Base-by-base conservation (phyloP, 73 alveolate genomes). In the Paramecium tetraurelia region DNA sequence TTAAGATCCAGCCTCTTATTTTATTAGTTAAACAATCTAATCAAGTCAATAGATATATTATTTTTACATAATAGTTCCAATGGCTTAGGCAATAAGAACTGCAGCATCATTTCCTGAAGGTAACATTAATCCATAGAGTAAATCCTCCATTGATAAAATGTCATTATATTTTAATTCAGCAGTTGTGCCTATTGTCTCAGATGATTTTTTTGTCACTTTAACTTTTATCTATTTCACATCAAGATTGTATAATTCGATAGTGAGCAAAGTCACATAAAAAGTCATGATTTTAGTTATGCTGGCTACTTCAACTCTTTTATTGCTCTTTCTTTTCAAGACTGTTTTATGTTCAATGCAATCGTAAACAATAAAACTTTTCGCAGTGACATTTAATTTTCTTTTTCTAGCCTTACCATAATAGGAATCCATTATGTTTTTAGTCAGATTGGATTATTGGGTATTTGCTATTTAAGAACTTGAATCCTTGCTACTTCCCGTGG, bases 71-170 rank as follows among this genome's bases (percentile, higher is more conserved):
- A 53, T 53, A 85, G 69, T 53, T 53, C 69, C 69, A 18, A 53
- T 53, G 3, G 35, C 69, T 53, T 96, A 95, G 10, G 98, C 98
- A 35, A 96, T 77, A 29, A 89, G 59, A 5, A 93, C 86, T 5
- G 98, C 98, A 12, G 99, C 98, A 75, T 96, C 99, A 58, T 96
- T 96, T 6, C 99, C 99, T 46, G 97, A 92, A 14, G 99, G 99
- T 36, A 96, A 95, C 98, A 96, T 96, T 24, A 96, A 93, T 29
- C 97, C 98, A 77, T 95, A 96, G 44, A 96, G 93, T 20, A 96
- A 86, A 59, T 96, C 98, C 35, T 53, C 69, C 4, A 53, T 18
- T 53, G 69, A 53, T 69, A 70, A 44, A 14, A 70, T 31, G 86
- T 94, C 96, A 18, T 92, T 90, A 27, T 59, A 48, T 86, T 92